Evolutionary conservation across 257 asterid genomes (phyloP), one percentile per base, ranked within the genome.

Genomic region (Solanum bulbocastanum): DNA sequence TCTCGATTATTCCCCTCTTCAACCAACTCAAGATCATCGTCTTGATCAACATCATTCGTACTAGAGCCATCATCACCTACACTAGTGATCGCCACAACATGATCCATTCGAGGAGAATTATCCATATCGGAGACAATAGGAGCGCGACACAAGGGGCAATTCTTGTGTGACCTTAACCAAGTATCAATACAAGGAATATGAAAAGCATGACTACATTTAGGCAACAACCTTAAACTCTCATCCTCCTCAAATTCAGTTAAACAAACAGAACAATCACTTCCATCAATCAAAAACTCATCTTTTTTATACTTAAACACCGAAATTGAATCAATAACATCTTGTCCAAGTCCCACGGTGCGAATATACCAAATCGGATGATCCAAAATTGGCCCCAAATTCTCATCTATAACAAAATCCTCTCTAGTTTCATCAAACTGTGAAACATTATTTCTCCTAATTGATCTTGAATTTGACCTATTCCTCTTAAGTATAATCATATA

Each of bases 161-260:
- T 96, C 89, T 88, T 90, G 84, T 96, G 99, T 11, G 98, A 93
- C 27, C 94, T 88, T 8, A 96, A 39, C 99, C 99, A 96, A 22
- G 94, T 93, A 87, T 96, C 99, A 32, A 96, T 93, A 84, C 99
- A 96, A 35, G 66, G 52, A 13, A 90, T 58, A 76, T 96, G 99
- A 89, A 96, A 96, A 82, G 98, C 97, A 69, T 96, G 99, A 88
- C 93, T 92, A 83, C 99, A 96, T 65, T 95, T 96, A 1, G 98
- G 98, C 91, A 96, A 81, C 75, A 95, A 92, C 89, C 98, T 87
- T n/a, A 95, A 92, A 8, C n/a, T 86, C 88, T 95, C 99, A 49
- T 90, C 90, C 44, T 94, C 97, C 87, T 89, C 87, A 89, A 96
- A 96, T 39, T 96, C 98, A 86, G 85, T 93, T 88, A 96, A 87